Base-by-base conservation (phyloP, 768 basidiomycete species). In the Boletus pseudopeckii region DNA sequence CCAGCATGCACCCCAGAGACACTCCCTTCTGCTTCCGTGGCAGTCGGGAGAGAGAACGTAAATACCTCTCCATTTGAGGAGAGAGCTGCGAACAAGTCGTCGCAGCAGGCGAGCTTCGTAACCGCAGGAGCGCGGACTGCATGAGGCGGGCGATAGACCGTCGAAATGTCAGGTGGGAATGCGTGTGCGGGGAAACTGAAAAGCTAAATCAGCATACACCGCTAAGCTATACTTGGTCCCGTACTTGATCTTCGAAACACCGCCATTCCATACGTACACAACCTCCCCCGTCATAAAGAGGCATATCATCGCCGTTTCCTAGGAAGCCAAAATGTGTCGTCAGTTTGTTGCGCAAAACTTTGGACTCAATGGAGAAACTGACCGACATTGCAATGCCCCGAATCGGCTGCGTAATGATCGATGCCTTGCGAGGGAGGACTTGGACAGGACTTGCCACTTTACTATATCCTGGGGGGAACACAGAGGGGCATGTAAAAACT, bases 21-120 rank as follows among this genome's bases (percentile, higher is more conserved):
- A 7, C 55, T 28, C 9, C 54, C 65, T 33, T 65, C 64, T 18
- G 64, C 60, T 22, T 75, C 72, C 17, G 68, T 50, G 37, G 75
- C 66, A 10, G 67, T 58, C 0, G 76, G 75, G 1, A 81, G 69
- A 4, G 78, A 73, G 64, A 95, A 97, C 0, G 86, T 89, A 67
- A 92, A 98, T 3, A 98, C 81, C 67, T 98, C 96, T n/a, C 96
- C 96, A 46, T 85, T 85, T 1, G 80, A 81, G 0, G 90, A 88
- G 4, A 98, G 73, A 0, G 92, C 90, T 0, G 89, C 93, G 59
- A 98, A 91, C 1, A 80, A 74, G 39, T 85, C 84, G 18, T 93
- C 93, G 57, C 85, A 88, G 45, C 80, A 81, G 7, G 84, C 84
- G 47, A 99, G 77, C 69, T 94, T 97, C 38, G 77, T 75, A 45